A percentile compares a stretch with the other conserved stretches of the same genome.
Conservation (phyloP, 2,329 filamentous ascomycete species). For the Sarocladium kiliense region DNA sequence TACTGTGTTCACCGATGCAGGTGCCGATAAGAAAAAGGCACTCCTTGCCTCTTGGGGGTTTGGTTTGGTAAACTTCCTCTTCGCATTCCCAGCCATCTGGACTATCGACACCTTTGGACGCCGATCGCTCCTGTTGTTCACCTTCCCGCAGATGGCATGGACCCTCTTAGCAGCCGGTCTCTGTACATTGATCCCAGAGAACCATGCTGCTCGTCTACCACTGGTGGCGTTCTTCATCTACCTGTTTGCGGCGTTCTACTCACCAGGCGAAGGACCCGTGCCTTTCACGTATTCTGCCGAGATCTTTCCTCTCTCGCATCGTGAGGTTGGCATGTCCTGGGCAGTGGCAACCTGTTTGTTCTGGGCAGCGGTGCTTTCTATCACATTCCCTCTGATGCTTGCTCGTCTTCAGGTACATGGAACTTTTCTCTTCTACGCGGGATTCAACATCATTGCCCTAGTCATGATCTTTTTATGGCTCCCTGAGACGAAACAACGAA, state of each 20-base stretch:
- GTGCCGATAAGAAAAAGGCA: constrained; percentile 49
- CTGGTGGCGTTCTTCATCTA: constrained; percentile 53
- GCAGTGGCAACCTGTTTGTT: constrained; percentile 61
- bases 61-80: constrained; percentile 53
- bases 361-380: constrained; percentile 55
- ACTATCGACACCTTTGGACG: constrained; percentile 55
- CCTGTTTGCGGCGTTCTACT: constrained; percentile 47
- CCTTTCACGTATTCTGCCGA: constrained; percentile 66
- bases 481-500: constrained; percentile 54
- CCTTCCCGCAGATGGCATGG: constrained; percentile 38
- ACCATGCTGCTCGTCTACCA: constrained; percentile 28
- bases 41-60: constrained; percentile 55
- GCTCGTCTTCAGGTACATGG: constrained; percentile 37
- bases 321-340: constrained; percentile 67
- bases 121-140: constrained; percentile 40
- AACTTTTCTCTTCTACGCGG: constrained; percentile 50
- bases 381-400: constrained; percentile 58
- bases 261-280: constrained; percentile 57
- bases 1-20: constrained; percentile 54
- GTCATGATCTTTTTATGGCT: constrained; percentile 52
- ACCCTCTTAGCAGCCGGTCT: constrained; percentile 36
- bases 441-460: constrained; percentile 49
- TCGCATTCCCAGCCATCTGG: constrained; percentile 53
- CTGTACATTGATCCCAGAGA: constrained; percentile 44
- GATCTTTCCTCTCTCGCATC: constrained; percentile 64